phyloP scores from a whole-genome alignment of 2,329 filamentous ascomycete species.

The Botrytis elliptica region DNA sequence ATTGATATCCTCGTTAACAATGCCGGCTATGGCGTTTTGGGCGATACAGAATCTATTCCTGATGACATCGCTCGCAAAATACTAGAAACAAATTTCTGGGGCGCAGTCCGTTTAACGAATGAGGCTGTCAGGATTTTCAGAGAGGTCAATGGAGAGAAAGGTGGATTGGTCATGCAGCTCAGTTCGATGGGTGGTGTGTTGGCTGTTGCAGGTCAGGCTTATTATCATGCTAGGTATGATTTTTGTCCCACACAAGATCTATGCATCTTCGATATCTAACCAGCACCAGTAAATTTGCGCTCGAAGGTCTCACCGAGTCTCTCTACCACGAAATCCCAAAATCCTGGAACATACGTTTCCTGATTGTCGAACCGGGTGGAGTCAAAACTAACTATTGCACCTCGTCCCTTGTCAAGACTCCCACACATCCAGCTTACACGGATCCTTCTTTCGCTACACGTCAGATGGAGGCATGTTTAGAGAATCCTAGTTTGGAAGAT shows the following conservation, averaged over 20 bases:
- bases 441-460: slow-evolving; percentile 36
- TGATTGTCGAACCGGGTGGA: slow-evolving; percentile 43
- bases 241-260: too few species aligned
- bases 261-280: background rate
- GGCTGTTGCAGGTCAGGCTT: slow-evolving; percentile 39
- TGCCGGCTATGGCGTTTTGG: slow-evolving; percentile 46
- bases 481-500: slow-evolving; percentile 1
- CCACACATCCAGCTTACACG: slow-evolving; percentile 28
- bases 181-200: slow-evolving; percentile 42
- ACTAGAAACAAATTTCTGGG: slow-evolving; percentile 41
- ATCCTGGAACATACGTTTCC: slow-evolving; percentile 42
- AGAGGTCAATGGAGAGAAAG: slow-evolving; percentile 27
- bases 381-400: slow-evolving; percentile 41
- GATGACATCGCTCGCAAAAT: slow-evolving; percentile 37
- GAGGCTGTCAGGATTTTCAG: slow-evolving; percentile 21
- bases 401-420: background rate
- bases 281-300: slow-evolving; percentile 41
- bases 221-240: slow-evolving; percentile 40
- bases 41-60: slow-evolving; percentile 48
- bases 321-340: slow-evolving; percentile 39
- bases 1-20: slow-evolving; percentile 56
- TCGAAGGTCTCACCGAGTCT: slow-evolving; percentile 42
- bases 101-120: slow-evolving; percentile 9
- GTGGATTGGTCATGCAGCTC: slow-evolving; percentile 43
- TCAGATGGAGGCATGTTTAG: slow-evolving; percentile 25